Conservation (phyloP, 129 eudicot species). For the Pittosporum tobira region DNA sequence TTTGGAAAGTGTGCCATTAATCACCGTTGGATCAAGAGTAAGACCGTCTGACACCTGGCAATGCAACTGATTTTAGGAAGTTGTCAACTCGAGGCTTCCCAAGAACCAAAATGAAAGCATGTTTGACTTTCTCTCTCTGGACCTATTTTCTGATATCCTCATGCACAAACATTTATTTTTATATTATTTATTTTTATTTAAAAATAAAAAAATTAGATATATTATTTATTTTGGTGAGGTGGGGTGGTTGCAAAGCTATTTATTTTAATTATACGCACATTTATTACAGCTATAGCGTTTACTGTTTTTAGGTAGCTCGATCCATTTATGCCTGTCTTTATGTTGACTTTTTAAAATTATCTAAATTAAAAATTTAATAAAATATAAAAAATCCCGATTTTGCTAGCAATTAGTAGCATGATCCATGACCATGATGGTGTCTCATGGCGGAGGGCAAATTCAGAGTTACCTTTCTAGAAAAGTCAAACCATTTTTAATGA, state of each 20-base stretch:
- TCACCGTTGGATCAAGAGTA: conserved; percentile 27
- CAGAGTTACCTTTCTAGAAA: too few relatives aligned
- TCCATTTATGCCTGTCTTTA: conserved; percentile 27
- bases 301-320: conserved; percentile 65
- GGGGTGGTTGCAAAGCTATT: conserved; percentile 58
- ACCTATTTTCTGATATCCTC: neutral
- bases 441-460: too few relatives aligned
- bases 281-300: conserved; percentile 24
- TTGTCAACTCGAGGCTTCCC: neutral
- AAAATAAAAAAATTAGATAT: neutral
- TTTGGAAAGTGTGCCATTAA: conserved; percentile 21
- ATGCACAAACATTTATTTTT: neutral
- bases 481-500: too few relatives aligned
- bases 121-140: neutral
- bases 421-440: too few relatives aligned
- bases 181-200: neutral
- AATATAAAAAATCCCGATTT: too few relatives aligned
- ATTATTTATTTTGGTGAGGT: conserved; percentile 36
- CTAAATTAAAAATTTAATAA: too few relatives aligned
- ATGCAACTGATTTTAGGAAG: neutral
- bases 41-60: conserved; percentile 27
- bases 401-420: too few relatives aligned
- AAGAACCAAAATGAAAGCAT: neutral
- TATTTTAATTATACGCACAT: conserved; percentile 17
- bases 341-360: conserved; percentile 16